Evolutionary conservation across 163 green algal genomes (phyloP).

Genomic region (Chlorella variabilis): DNA sequence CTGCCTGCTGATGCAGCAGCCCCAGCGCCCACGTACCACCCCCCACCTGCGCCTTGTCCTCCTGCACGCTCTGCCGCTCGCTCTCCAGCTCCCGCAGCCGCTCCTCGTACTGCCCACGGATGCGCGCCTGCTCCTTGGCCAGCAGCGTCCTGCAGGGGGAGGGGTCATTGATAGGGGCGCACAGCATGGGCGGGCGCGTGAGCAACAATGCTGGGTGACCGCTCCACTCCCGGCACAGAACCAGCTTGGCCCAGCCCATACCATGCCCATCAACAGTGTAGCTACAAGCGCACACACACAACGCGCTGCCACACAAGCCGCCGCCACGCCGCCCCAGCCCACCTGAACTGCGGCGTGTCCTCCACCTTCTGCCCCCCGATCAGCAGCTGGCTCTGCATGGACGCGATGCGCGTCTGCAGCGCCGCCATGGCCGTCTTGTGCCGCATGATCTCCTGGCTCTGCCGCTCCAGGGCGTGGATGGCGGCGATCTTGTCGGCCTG

Average conservation of each 20-base stretch:
- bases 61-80: slow-evolving; percentile 78
- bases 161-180: too few relatives aligned
- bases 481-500: slow-evolving; percentile 96
- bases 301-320: too few relatives aligned
- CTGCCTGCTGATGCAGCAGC: too few relatives aligned
- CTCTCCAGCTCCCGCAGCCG: slow-evolving; percentile 84
- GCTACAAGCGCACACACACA: too few relatives aligned
- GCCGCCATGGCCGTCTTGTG: slow-evolving; percentile 80
- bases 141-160: slow-evolving; percentile 75
- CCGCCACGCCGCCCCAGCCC: background rate
- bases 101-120: slow-evolving; percentile 86
- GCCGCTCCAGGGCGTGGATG: slow-evolving; percentile 90
- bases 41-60: slow-evolving; percentile 74
- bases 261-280: too few relatives aligned
- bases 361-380: slow-evolving; percentile 76
- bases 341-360: slow-evolving; percentile 49
- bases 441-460: slow-evolving; percentile 82
- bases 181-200: too few relatives aligned
- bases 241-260: too few relatives aligned
- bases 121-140: slow-evolving; percentile 68
- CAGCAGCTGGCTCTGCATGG: slow-evolving; percentile 93
- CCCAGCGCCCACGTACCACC: background rate
- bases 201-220: too few relatives aligned
- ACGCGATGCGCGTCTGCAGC: slow-evolving; percentile 89
- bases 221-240: too few relatives aligned